phyloP scores from a whole-genome alignment of 768 basidiomycete species.

The Pulveroboletus sp. region DNA sequence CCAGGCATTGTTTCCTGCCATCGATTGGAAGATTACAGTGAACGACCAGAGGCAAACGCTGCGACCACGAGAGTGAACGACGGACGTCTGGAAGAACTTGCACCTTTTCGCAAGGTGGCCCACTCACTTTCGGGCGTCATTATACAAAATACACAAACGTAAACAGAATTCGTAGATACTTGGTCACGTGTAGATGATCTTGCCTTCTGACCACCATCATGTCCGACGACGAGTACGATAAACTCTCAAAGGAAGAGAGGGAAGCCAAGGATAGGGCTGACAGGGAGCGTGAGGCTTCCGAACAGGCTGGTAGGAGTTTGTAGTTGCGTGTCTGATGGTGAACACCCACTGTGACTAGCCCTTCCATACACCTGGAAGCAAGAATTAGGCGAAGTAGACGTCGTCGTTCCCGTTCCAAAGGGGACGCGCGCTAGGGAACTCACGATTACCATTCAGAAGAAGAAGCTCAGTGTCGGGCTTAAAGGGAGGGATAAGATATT shows the following conservation, averaged over 20 bases:
- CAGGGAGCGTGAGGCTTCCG: slow-evolving; percentile 62
- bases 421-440: slow-evolving; percentile 83
- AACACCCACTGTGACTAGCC: slow-evolving; percentile 39
- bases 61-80: slow-evolving; percentile 11
- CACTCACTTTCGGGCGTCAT: slow-evolving; percentile 18
- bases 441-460: slow-evolving; percentile 69
- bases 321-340: slow-evolving; percentile 19
- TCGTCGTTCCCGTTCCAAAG: slow-evolving; percentile 77
- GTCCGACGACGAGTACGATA: slow-evolving; percentile 61
- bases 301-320: slow-evolving; percentile 72
- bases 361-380: slow-evolving; percentile 93
- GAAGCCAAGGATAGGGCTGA: slow-evolving; percentile 66
- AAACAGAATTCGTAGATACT: slow-evolving; percentile 23
- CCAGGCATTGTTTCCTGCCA: slow-evolving; percentile 65
- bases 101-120: slow-evolving; percentile 10
- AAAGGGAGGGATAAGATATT: slow-evolving; percentile 85
- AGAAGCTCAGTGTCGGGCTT: slow-evolving; percentile 74
- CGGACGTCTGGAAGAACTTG: slow-evolving; percentile 3
- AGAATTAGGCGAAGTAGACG: slow-evolving; percentile 80
- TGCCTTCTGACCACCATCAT: slow-evolving; percentile 26
- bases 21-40: slow-evolving; percentile 25
- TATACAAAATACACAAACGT: slow-evolving; percentile 27
- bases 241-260: slow-evolving; percentile 70
- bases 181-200: slow-evolving; percentile 28
- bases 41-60: slow-evolving; percentile 3